Percentiles rank a stretch among this genome's conserved stretches.
These are phyloP conservation scores for Metschnikowia cerradonensis DNA, from an alignment of 805 yeast genomes.

Conservation along the genomic window DNA sequence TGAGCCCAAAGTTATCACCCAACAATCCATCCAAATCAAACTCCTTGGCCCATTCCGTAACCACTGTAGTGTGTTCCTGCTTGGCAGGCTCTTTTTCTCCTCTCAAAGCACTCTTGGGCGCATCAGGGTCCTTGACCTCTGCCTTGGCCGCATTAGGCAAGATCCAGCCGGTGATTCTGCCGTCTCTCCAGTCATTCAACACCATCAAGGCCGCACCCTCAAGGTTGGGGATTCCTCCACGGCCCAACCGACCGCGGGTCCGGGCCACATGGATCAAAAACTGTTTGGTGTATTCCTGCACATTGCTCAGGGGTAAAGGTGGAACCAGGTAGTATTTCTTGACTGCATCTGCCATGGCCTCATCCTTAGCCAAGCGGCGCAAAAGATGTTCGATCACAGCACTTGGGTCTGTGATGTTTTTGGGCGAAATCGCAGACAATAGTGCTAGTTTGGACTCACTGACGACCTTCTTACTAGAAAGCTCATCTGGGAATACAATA, in stretches of 20 bases:
- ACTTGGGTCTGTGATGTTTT: conserved; percentile 77
- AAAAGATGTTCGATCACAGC: conserved; percentile 76
- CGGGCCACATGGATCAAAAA: conserved; percentile 91
- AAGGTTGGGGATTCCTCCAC: conserved; percentile 89
- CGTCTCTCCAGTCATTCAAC: conserved; percentile 95
- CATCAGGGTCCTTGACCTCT: conserved; percentile 24
- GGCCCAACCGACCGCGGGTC: conserved; percentile 84
- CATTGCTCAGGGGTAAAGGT: conserved; percentile 64
- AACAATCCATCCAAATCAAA: conserved; percentile 86
- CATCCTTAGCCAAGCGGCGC: conserved; percentile 68
- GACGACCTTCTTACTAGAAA: conserved; percentile 36
- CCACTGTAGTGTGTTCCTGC: conserved; percentile 71
- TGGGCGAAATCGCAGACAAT: conserved; percentile 85
- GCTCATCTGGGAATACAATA: conserved; percentile 83
- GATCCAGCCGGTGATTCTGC: conserved; percentile 88
- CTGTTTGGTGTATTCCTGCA: conserved; percentile 77
- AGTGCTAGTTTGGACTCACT: conserved; percentile 80
- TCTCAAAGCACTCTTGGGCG: conserved; percentile 36
- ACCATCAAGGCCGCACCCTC: conserved; percentile 79
- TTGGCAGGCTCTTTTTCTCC: conserved; percentile 45
- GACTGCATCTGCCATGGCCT: conserved; percentile 74
- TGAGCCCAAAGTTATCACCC: conserved; percentile 39
- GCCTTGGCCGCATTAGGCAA: conserved; percentile 46
- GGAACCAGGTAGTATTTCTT: conserved; percentile 75
- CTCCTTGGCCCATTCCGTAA: conserved; percentile 88